phyloP scores from a whole-genome alignment of 2,329 filamentous ascomycete species.

The Mollisiaceae sp. region DNA sequence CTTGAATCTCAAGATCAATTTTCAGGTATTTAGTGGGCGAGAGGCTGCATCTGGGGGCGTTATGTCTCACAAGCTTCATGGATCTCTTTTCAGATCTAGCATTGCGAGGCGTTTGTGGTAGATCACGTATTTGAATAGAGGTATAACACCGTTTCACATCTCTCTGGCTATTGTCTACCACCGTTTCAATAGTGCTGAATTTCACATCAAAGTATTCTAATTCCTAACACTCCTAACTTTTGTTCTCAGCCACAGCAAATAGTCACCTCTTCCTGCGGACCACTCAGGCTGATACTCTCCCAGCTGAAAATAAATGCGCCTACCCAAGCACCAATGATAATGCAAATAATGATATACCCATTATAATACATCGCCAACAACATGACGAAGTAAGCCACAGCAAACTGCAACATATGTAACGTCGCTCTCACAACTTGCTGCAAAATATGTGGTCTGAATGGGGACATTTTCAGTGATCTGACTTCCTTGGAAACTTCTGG shows the following conservation, averaged over 20 bases:
- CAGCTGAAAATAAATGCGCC: constrained; percentile 77
- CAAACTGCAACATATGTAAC: constrained; percentile 74
- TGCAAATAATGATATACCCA: constrained; percentile 80
- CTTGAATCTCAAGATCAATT: neutral
- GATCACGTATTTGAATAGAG: constrained; percentile 2
- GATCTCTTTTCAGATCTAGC: neutral
- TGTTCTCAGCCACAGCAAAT: constrained; percentile 35
- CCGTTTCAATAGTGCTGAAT: neutral
- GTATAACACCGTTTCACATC: neutral
- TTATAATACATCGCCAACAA: constrained; percentile 68
- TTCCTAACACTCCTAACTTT: neutral
- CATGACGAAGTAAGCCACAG: constrained; percentile 82
- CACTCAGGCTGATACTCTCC: constrained; percentile 55
- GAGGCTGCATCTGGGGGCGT: constrained; percentile 25
- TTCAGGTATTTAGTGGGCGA: neutral
- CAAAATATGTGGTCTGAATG: constrained; percentile 60
- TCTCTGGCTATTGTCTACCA: neutral
- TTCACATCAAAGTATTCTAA: neutral
- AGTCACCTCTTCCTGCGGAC: constrained; percentile 32
- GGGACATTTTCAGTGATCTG: neutral
- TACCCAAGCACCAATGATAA: constrained; percentile 76
- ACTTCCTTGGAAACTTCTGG: neutral
- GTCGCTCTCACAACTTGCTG: constrained; percentile 72
- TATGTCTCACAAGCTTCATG: neutral
- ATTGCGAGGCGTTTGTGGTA: constrained; percentile 17